Conservation (phyloP, 495 filamentous ascomycete species). For the Penicillium pancosmium region DNA sequence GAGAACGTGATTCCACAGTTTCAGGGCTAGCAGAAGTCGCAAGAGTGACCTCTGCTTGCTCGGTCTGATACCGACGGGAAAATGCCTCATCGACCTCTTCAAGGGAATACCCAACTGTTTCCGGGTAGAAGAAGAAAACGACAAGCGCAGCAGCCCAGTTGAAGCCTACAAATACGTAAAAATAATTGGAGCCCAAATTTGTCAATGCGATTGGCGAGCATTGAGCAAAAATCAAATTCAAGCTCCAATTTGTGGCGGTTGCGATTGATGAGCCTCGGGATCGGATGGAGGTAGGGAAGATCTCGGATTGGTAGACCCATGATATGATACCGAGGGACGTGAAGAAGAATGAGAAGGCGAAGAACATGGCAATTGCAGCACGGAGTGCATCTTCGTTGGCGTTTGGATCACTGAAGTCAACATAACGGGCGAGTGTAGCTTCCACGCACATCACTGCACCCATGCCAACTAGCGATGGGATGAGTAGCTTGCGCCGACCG, state of each 20-base stretch:
- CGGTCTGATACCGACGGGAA: conserved; percentile 16
- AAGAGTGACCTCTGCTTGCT: conserved; percentile 11
- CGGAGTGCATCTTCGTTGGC: conserved; percentile 47
- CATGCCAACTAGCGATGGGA: conserved; percentile 54
- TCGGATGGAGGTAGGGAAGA: conserved; percentile 58
- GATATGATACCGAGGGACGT: conserved; percentile 56
- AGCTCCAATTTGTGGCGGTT: conserved; percentile 56
- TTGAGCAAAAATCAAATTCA: conserved; percentile 58
- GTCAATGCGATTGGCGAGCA: conserved; percentile 56
- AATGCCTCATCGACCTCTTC: conserved; percentile 58
- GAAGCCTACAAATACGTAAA: conserved; percentile 57
- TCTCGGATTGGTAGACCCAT: conserved; percentile 60
- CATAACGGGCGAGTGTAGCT: conserved; percentile 42
- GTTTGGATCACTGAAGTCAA: conserved; percentile 25
- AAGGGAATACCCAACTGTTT: conserved; percentile 55
- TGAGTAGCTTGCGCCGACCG: conserved; percentile 54
- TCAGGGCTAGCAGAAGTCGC: neutral
- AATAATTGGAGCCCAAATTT: conserved; percentile 50
- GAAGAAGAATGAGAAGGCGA: conserved; percentile 59
- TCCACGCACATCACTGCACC: conserved; percentile 55
- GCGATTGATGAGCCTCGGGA: conserved; percentile 54
- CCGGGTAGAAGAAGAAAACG: conserved; percentile 53
- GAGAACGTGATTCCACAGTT: conserved; percentile 9
- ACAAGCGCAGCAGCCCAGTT: conserved; percentile 48
- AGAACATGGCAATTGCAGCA: conserved; percentile 59